Conservation (phyloP, 345 rosid species). For the Xanthoceras sorbifolium region DNA sequence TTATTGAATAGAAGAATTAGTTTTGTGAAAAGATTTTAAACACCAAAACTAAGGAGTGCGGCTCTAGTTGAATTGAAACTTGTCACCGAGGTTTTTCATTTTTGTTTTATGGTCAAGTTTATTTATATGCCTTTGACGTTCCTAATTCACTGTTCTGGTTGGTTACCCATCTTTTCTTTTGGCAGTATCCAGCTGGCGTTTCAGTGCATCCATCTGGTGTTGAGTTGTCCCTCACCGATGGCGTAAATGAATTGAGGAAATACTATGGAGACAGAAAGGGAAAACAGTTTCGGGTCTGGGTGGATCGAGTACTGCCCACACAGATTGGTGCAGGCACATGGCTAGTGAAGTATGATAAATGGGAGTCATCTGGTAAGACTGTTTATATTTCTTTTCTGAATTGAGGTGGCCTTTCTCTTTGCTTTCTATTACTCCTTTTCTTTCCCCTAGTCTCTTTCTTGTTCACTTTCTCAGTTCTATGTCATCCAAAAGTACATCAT, state of each 20-base stretch:
- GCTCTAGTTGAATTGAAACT: not conserved
- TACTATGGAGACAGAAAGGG: conserved; percentile 80
- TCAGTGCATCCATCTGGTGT: conserved; percentile 75
- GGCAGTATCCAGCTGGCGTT: conserved; percentile 61
- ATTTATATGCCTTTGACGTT: conserved; percentile 7
- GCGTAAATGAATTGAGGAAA: conserved; percentile 48
- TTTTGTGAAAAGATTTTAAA: not conserved
- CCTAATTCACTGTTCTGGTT: not conserved
- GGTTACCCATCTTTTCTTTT: conserved; percentile 1
- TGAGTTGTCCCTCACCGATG: conserved; percentile 56
- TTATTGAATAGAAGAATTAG: not conserved
- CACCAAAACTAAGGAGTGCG: not conserved
- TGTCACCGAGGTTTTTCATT: not conserved
- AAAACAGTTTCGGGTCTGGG: conserved; percentile 75
- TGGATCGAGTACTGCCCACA: conserved; percentile 63
- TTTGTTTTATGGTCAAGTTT: not conserved
- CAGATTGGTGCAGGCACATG: conserved; percentile 61
- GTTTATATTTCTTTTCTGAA: not conserved
- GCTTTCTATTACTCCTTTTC: not conserved
- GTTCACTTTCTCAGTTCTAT: not conserved
- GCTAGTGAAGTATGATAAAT: conserved; percentile 74
- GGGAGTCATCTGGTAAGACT: conserved; percentile 72
- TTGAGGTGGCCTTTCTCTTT: not conserved
- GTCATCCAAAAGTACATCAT: not conserved
- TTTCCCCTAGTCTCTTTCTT: not conserved